These are phyloP conservation scores for Somion occarium DNA, from an alignment of 1,284 basidiomycete species.

Conservation along the genomic window DNA sequence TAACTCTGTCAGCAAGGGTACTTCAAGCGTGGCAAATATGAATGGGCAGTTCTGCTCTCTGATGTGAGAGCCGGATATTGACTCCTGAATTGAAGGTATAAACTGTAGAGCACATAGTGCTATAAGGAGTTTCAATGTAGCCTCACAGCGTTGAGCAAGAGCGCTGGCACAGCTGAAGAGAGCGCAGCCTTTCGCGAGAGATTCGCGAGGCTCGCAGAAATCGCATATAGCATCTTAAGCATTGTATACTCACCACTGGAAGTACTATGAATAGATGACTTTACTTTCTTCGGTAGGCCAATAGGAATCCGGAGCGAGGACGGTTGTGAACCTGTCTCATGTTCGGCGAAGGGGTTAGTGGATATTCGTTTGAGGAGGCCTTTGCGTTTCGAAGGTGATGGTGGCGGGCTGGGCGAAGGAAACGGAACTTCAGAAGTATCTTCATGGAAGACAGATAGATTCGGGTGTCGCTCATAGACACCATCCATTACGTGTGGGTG, in stretches of 20 bases:
- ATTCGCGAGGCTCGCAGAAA: too few species aligned
- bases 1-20: too few species aligned
- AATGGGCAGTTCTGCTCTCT: too few species aligned
- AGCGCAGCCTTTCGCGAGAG: too few species aligned
- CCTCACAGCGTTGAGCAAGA: too few species aligned
- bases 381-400: conserved; percentile 36
- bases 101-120: too few species aligned
- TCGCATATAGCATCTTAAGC: too few species aligned
- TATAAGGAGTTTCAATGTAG: too few species aligned
- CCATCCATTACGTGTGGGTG: conserved; percentile 41
- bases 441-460: conserved; percentile 50
- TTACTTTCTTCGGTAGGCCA: conserved; percentile 50
- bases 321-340: not conserved
- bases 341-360: conserved; percentile 21
- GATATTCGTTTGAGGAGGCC: conserved; percentile 35
- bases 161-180: too few species aligned
- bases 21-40: too few species aligned
- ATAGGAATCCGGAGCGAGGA: conserved; percentile 3
- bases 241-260: conserved; percentile 31
- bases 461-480: conserved; percentile 54
- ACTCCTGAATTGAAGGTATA: too few species aligned
- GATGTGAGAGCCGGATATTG: too few species aligned
- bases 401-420: conserved; percentile 40
- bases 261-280: conserved; percentile 38
- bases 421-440: conserved; percentile 32